phyloP scores from a whole-genome alignment of 192 early-diverging fungal species.

The Cladochytrium replicatum region DNA sequence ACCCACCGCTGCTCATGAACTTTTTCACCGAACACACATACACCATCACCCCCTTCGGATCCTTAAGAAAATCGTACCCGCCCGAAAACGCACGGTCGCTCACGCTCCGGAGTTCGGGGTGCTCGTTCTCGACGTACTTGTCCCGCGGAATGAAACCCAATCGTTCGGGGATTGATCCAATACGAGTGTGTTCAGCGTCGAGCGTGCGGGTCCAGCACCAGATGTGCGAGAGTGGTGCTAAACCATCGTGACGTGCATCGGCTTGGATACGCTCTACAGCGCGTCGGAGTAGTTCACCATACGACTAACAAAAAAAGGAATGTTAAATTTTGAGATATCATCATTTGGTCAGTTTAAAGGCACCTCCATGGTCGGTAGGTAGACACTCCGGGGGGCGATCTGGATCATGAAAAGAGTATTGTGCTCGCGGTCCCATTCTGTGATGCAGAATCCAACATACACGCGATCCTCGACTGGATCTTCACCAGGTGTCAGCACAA shows the following conservation, averaged over 20 bases:
- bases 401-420: conserved; percentile 25
- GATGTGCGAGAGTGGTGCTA: conserved; percentile 17
- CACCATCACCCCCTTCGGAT: too few relatives aligned
- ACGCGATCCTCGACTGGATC: neutral
- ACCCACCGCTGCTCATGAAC: too few relatives aligned
- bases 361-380: conserved; percentile 24
- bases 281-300: conserved; percentile 23
- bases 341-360: too few relatives aligned
- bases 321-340: neutral
- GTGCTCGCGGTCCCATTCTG: conserved; percentile 26
- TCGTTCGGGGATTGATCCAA: too few relatives aligned
- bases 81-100: too few relatives aligned
- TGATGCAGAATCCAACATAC: conserved; percentile 26
- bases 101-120: too few relatives aligned
- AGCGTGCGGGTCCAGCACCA: conserved; percentile 42
- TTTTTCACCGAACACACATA: too few relatives aligned
- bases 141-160: too few relatives aligned
- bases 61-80: too few relatives aligned
- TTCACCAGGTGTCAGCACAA: neutral
- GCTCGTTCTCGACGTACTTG: too few relatives aligned
- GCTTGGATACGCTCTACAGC: conserved; percentile 24
- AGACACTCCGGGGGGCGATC: conserved; percentile 30
- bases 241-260: conserved; percentile 15
- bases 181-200: too few relatives aligned
- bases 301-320: conserved; percentile 11